A percentile compares a stretch with the other conserved stretches of the same genome.
Conservation (phyloP, 2,329 filamentous ascomycete species). For the Monilinia vaccinii-corymbosi region DNA sequence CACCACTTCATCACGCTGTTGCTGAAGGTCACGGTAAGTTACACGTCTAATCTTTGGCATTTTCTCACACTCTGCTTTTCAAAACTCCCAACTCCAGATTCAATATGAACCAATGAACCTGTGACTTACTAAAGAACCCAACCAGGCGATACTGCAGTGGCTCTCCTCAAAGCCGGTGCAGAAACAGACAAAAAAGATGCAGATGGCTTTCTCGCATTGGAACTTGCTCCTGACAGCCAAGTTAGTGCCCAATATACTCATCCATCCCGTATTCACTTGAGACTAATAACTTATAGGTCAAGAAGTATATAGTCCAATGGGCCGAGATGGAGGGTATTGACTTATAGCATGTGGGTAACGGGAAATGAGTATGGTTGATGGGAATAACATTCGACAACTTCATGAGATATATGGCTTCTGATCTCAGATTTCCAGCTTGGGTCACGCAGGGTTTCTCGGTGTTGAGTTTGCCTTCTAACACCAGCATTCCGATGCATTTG, state of each 20-base stretch:
- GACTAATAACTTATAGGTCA: conserved; percentile 12
- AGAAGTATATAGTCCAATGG: conserved; percentile 15
- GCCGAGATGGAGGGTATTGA: conserved; percentile 10
- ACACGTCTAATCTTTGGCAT: not conserved
- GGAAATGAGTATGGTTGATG: not conserved
- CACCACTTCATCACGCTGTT: conserved; percentile 80
- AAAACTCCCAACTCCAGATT: too few relatives aligned
- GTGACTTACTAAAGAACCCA: not conserved
- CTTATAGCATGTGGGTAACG: not conserved
- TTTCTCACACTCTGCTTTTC: not conserved
- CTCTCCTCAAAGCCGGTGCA: conserved; percentile 75
- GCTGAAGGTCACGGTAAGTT: conserved; percentile 60
- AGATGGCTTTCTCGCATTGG: conserved; percentile 63
- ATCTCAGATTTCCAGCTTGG: too few relatives aligned
- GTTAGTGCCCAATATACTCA: conserved; percentile 38
- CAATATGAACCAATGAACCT: not conserved
- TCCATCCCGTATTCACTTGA: not conserved
- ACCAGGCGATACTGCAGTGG: conserved; percentile 70
- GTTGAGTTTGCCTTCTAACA: too few relatives aligned
- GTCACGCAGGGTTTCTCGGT: too few relatives aligned
- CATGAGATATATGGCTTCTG: too few relatives aligned
- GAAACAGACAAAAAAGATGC: conserved; percentile 68
- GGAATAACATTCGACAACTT: too few relatives aligned
- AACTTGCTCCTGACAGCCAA: conserved; percentile 79
- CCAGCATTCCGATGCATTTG: too few relatives aligned